These are phyloP conservation scores for Petasospora fabianii DNA, from an alignment of 1,139 yeast genomes.

Conservation along the genomic window DNA sequence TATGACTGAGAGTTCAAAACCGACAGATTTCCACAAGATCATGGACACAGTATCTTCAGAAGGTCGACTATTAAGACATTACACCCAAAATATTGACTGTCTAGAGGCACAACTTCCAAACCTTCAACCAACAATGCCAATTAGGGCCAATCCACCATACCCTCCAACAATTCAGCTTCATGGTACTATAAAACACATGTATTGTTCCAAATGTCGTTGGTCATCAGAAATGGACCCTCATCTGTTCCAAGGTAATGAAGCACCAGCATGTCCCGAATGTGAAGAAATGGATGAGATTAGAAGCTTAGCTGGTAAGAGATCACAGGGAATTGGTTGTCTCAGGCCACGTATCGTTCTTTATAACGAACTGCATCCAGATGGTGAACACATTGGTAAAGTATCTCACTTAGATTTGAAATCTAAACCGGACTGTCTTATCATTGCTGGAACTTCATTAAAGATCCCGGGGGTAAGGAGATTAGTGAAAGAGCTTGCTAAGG, in stretches of 20 bases:
- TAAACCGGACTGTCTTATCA: conserved; percentile 71
- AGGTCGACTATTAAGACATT: conserved; percentile 64
- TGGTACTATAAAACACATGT: conserved; percentile 67
- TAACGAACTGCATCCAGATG: conserved; percentile 86
- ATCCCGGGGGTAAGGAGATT: conserved; percentile 83
- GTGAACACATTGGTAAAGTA: conserved; percentile 75
- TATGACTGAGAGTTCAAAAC: conserved; percentile 54
- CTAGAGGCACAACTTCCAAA: conserved; percentile 38
- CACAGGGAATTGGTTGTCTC: conserved; percentile 71
- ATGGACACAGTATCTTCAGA: conserved; percentile 56
- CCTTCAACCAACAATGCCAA: conserved; percentile 47
- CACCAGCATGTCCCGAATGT: conserved; percentile 57
- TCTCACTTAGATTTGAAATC: conserved; percentile 61
- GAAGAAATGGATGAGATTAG: conserved; percentile 48
- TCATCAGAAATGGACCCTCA: conserved; percentile 39
- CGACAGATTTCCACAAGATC: conserved; percentile 71
- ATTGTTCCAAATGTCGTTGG: conserved; percentile 72
- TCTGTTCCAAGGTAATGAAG: conserved; percentile 32
- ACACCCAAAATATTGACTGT: conserved; percentile 68
- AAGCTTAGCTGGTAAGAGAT: conserved; percentile 59
- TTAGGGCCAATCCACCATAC: conserved; percentile 36
- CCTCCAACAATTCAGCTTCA: conserved; percentile 71
- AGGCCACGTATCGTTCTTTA: conserved; percentile 82
- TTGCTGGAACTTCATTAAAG: conserved; percentile 82
- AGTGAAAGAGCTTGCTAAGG: conserved; percentile 64